phyloP scores from a whole-genome alignment of 179 eudicot genomes.

The Beta macrorhiza region DNA sequence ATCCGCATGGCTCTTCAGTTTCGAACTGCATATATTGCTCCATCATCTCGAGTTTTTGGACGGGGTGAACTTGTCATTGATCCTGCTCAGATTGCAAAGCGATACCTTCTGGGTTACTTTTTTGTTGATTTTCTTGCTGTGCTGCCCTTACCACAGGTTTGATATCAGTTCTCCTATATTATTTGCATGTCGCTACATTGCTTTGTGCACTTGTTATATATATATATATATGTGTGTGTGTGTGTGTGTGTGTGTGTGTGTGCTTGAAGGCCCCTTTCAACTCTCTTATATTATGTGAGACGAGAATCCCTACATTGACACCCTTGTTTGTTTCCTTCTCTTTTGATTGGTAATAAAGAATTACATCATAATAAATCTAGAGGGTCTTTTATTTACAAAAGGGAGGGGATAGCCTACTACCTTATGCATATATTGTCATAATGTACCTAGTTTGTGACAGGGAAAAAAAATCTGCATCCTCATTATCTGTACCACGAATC shows the following conservation, averaged over 20 bases:
- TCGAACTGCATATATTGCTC: conserved; percentile 96
- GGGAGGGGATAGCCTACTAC: no score
- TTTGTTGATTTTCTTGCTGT: conserved; percentile 87
- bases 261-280: neutral
- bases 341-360: neutral
- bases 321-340: neutral
- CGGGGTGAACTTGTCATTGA: conserved; percentile 98
- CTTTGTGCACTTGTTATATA: conserved; percentile 4
- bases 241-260: no score
- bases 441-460: neutral
- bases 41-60: conserved; percentile 97
- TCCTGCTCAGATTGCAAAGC: conserved; percentile 83
- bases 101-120: conserved; percentile 69
- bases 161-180: conserved; percentile 11
- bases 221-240: no score
- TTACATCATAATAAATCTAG: no score
- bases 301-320: neutral
- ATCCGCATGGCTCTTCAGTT: conserved; percentile 89
- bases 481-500: neutral
- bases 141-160: conserved; percentile 96
- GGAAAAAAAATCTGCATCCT: neutral
- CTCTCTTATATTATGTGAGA: neutral
- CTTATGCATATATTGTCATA: neutral
- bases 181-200: neutral
- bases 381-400: neutral